Evolutionary conservation across 2,329 filamentous ascomycete species (phyloP), one percentile per base, ranked within the genome.

Genomic region (Sarocladium brachiariae): DNA sequence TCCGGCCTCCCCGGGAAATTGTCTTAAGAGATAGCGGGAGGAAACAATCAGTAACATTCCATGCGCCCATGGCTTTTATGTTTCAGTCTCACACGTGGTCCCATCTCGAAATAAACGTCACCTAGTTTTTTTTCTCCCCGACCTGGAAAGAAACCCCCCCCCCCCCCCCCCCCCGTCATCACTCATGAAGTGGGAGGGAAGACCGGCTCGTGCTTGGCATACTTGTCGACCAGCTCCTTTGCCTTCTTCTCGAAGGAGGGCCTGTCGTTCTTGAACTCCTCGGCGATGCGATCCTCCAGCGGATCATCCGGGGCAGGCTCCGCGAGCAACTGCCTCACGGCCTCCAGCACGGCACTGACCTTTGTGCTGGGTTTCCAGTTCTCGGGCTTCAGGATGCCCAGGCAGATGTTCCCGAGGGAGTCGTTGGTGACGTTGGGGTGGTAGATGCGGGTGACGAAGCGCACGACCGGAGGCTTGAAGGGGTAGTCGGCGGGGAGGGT

Each of bases 401-500:
- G 76, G 70, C 91, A 96, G 81, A 96, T 88, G 70, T 78, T 85
- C 55, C 91, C 91, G 58, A 83, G 80, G 63, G 80, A 78, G 68
- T 95, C 90, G 76, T 95, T 93, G 63, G 86, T 89, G 53, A 96
- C 81, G 71, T 96, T 96, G 39, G 91, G 90, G 73, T 96, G 91
- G 78, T 95, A 96, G 75, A 96, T 87, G 70, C 91, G 92, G 49
- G 90, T 96, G 57, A 75, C 72, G 77, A 96, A 95, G 63, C 78
- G 82, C 59, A 95, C 77, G 53, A 78, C 73, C 14, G 90, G 90
- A 19, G 89, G 83, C 70, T 93, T 93, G 82, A 95, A 96, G 31
- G 90, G 90, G 74, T 95, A 96, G 62, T 89, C 85, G 59, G 74
- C 70, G 13, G 90, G 89, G 10, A 96, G 81, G 35, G 70, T 76